Evolutionary conservation across 2,329 filamentous ascomycete genomes (phyloP), one percentile per base, ranked within the genome.

Genomic region (Triangularia verruculosa): DNA sequence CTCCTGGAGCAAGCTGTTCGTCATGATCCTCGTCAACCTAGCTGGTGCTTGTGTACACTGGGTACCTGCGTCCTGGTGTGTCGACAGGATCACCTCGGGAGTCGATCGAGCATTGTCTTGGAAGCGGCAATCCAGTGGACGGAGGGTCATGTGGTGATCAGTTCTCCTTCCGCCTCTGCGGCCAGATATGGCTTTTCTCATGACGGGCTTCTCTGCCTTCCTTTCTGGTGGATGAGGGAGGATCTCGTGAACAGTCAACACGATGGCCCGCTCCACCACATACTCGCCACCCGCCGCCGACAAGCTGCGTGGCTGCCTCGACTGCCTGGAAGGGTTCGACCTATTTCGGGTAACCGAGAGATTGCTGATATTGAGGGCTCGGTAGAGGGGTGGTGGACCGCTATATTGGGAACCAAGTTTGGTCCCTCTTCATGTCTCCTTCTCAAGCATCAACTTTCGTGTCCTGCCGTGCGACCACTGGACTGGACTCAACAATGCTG

Each of bases 341-440:
- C 67, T 69, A 67, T 71, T 70, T 68, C 65, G 59, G 65, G 64
- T 64, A 70, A 64, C 62, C 66, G 65, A 68, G 66, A 66, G 34
- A 62, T 58, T 61, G 61, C 60, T 43, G 66, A 68, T 66, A 66
- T 67, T 66, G 62, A 61, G 32, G 57, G 30, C 51, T 68, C 43
- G 57, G 57, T 59, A 60, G 52, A 55, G 57, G 39, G 58, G 56
- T 61, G 60, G 62, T 39, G 61, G 27, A 39, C 52, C 54, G 61
- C 57, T 62, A 65, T 59, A 66, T 67, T 63, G 39, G 60, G 61
- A 64, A 64, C 66, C 60, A 59, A 64, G 61, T 59, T 62, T 47
- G 39, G 39, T 12, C 39, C 17, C 6, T 20, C 34, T 39, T 47
- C n/a, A n/a, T n/a, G n/a, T n/a, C n/a, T n/a, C 34, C n/a, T 47